Percentiles rank a stretch among this genome's conserved stretches.
Evolutionary conservation across 2,329 filamentous ascomycete genomes (phyloP).

Genomic region (Ophiostoma novo-ulmi): DNA sequence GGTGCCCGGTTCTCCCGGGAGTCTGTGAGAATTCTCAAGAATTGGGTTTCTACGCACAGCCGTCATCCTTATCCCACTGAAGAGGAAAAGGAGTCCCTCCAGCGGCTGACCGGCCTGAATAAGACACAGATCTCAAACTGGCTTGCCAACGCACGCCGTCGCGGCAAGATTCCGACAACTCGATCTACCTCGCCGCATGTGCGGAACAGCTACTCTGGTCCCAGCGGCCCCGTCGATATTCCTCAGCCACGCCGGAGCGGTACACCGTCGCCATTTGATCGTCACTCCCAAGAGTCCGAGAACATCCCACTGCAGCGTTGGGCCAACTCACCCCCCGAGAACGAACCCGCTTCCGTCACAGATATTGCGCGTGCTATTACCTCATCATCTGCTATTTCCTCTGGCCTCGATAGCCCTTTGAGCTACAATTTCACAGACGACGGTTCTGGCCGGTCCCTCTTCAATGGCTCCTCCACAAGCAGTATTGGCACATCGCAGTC

Average conservation of each 20-base stretch:
- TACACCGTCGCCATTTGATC: slow-evolving; percentile 43
- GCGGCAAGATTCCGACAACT: slow-evolving; percentile 68
- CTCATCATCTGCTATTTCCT: slow-evolving; percentile 43
- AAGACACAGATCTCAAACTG: slow-evolving; percentile 84
- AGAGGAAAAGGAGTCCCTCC: slow-evolving; percentile 75
- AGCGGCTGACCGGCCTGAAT: slow-evolving; percentile 72
- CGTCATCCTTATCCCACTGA: slow-evolving; percentile 85
- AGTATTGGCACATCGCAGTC: slow-evolving; percentile 58
- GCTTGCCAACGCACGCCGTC: slow-evolving; percentile 81
- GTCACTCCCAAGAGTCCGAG: slow-evolving; percentile 35
- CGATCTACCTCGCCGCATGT: slow-evolving; percentile 66
- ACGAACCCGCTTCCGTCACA: slow-evolving; percentile 56
- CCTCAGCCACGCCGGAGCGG: slow-evolving; percentile 50
- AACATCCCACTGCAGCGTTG: slow-evolving; percentile 54
- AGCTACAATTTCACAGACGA: slow-evolving; percentile 57
- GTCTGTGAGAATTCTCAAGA: slow-evolving; percentile 73
- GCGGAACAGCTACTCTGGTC: slow-evolving; percentile 51
- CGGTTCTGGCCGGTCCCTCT: slow-evolving; percentile 53
- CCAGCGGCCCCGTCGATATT: slow-evolving; percentile 48
- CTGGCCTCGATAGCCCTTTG: slow-evolving; percentile 53
- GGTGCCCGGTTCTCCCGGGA: slow-evolving; percentile 74
- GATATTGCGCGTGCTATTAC: slow-evolving; percentile 53
- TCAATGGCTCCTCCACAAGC: slow-evolving; percentile 55
- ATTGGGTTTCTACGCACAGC: slow-evolving; percentile 75
- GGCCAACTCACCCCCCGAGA: slow-evolving; percentile 54